Percentiles rank a stretch among this genome's conserved stretches.
Evolutionary conservation across 108 stramenopile species (phyloP).

Genomic region (Schizochytrium sp.): DNA sequence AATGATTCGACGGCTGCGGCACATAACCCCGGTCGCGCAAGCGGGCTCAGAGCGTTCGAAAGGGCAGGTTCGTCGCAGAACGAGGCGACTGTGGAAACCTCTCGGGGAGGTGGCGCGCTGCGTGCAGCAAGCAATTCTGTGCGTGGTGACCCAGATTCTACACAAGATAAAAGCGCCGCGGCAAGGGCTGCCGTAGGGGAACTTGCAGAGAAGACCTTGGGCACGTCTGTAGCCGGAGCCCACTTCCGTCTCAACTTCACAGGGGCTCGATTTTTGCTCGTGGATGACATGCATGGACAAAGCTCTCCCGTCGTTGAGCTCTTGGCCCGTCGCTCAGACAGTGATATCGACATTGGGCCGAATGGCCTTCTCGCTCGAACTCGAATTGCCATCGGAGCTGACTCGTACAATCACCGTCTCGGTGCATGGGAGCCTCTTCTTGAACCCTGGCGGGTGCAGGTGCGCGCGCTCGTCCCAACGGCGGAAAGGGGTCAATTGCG

Average conservation of each 20-base stretch:
- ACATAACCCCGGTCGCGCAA: too few relatives aligned
- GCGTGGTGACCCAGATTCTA: not conserved
- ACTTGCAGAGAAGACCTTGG: not conserved
- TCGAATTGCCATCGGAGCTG: not conserved
- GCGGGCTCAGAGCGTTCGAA: too few relatives aligned
- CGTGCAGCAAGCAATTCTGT: too few relatives aligned
- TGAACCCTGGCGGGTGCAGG: not conserved
- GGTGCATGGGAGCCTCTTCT: not conserved
- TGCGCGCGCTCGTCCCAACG: not conserved
- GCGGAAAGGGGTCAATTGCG: not conserved
- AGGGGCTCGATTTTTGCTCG: not conserved
- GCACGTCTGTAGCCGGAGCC: not conserved
- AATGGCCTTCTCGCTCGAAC: not conserved
- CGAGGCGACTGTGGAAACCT: too few relatives aligned
- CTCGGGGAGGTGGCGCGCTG: too few relatives aligned
- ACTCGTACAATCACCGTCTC: not conserved
- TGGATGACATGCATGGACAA: not conserved
- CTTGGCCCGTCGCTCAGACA: not conserved
- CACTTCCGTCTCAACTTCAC: not conserved
- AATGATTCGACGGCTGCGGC: too few relatives aligned
- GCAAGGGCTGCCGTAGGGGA: not conserved
- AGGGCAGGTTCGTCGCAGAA: too few relatives aligned
- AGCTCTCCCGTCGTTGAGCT: not conserved
- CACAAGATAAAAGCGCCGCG: not conserved
- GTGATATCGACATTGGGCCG: not conserved